Base-by-base conservation (phyloP, 2,329 filamentous ascomycete genomes). In the Exophiala sideris region DNA sequence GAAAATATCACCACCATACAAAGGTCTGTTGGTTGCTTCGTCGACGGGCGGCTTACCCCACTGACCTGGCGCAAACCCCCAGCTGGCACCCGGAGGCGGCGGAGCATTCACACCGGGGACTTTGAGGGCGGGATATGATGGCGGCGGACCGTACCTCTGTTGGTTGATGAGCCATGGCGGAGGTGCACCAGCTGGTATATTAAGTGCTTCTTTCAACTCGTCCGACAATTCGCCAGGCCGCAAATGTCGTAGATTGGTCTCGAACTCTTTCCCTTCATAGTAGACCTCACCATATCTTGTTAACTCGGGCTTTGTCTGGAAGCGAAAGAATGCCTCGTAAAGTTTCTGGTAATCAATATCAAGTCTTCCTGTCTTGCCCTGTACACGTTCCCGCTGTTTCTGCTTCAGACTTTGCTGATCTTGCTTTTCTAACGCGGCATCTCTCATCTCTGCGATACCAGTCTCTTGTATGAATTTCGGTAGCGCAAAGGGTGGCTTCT, bases 301-400 rank as follows among this genome's bases (percentile, higher is more conserved):
- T 59, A 99, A 76, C 64, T 91, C 86, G 0, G 94, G 94, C 73
- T 99, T 99, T 38, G 90, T 95, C 74, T 99, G 94, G 69, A 96
- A 95, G 56, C 91, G 84, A 78, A 99, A 99, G 77, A 99, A 99
- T 3, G 94, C 94, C 69, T 97, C 94, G 74, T 97, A 97, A 50
- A 97, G 84, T 71, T 94, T 96, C 68, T 96, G 90, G 71, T 99
- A 99, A 72, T 99, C 94, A 63, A 99, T 97, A 70, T 99, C 94
- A 47, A 99, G 79, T 71, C 94, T 95, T 58, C 94, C 94, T 82
- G 96, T 94, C 74, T 97, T 97, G 24, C 91, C 91, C 59, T 91
- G 86, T 10, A 99, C 94, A 42, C 94, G 82, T 72, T 96, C 94
- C 45, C 94, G 84, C 74, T 96, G 91, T 71, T 95, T 96, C 70